Conservation (phyloP, 306 rosid species). For the Oxytropis ochrocephala region DNA sequence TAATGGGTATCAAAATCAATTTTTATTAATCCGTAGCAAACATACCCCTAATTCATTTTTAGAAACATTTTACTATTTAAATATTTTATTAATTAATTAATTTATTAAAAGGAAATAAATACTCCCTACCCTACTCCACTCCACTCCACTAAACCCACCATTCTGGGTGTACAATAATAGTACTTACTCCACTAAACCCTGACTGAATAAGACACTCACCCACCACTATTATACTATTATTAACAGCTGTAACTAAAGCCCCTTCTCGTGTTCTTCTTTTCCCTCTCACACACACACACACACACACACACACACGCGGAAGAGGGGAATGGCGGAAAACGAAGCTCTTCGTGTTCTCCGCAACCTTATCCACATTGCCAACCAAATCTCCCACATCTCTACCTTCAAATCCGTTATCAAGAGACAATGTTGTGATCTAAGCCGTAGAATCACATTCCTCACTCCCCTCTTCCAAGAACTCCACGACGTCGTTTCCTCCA, state of each 20-base stretch:
- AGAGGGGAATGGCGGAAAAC: neutral
- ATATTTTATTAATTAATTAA: no score
- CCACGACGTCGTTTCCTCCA: neutral
- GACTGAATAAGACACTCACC: no score
- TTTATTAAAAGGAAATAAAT: no score
- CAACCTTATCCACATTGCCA: neutral
- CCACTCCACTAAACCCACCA: no score
- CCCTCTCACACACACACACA: neutral
- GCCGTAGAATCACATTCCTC: constrained; percentile 28
- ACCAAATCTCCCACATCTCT: constrained; percentile 17
- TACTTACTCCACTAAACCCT: no score
- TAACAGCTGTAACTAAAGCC: neutral
- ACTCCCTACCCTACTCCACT: no score
- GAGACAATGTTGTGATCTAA: constrained; percentile 28
- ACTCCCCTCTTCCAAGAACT: constrained; percentile 25
- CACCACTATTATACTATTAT: no score
- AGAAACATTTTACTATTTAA: no score
- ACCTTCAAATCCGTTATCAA: constrained; percentile 20
- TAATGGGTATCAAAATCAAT: no score
- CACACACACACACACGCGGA: neutral
- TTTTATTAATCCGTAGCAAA: no score
- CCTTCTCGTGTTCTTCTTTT: neutral
- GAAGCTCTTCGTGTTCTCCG: neutral
- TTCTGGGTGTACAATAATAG: no score
- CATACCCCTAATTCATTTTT: no score